Evolutionary conservation across 169 alveolate species (phyloP), one percentile per base, ranked within the genome.

Genomic region (Plasmodium reichenowi): DNA sequence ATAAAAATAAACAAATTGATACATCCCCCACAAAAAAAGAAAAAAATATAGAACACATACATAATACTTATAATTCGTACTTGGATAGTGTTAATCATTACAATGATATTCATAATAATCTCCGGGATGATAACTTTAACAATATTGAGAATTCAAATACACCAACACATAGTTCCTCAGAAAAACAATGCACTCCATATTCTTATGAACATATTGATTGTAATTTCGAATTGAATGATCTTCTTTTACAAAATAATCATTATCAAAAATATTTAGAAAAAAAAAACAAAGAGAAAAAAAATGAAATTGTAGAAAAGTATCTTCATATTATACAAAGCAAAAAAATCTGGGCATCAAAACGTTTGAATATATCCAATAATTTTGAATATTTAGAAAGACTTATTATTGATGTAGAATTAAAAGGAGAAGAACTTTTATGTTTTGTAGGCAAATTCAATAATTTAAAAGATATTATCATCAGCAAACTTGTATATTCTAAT

Each of bases 381-480:
- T 66, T 80, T 56, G 43, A 67, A 8, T 38, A 32, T 59, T 60
- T 80, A 32, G 90, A 80, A 20, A 71, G 90, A 60, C 63, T 80
- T 1, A 24, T 80, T 24, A 13, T 80, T 10, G 90, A 80, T 72
- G 90, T 80, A 5, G 76, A 80, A 68, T 22, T 80, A 4, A 80
- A 71, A 48, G 90, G 90, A 80, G 72, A 80, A 62, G 90, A 80
- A 13, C 90, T 80, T 15, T 20, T 80, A 15, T 60, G 73, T 47
- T 80, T 80, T 59, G 83, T 80, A 3, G 90, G 90, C 38, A 80
- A 48, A 68, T 56, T 80, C 10, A 54, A 71, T 0, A 80, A 80
- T 71, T 71, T 80, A 67, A 80, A 80, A 71, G 90, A 80, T 54
- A 80, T 80, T 24, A 80, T 80, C 15, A 68, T 80, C 13, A 80